phyloP scores from a whole-genome alignment of 306 rosid genomes.

The Cucurbita ficifolia region DNA sequence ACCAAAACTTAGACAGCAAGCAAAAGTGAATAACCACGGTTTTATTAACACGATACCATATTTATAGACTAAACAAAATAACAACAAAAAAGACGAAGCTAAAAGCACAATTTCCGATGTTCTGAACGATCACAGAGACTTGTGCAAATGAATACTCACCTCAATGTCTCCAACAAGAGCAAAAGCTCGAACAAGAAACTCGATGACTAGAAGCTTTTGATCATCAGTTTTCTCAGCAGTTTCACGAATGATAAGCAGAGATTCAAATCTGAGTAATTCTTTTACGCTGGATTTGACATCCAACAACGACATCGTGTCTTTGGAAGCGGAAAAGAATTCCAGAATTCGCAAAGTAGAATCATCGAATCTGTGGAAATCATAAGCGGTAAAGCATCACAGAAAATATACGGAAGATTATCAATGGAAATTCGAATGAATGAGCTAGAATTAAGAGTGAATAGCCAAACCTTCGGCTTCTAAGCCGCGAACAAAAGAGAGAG shows the following conservation, averaged over 20 bases:
- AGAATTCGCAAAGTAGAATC: constrained; percentile 34
- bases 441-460: not conserved
- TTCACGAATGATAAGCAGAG: constrained; percentile 27
- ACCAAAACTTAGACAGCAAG: not conserved
- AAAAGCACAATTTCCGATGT: not conserved
- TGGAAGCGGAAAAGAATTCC: constrained; percentile 33
- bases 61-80: not conserved
- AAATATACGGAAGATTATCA: not conserved
- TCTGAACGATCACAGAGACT: not conserved
- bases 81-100: not conserved
- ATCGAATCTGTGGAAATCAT: constrained; percentile 23
- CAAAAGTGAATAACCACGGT: not conserved
- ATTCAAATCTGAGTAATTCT: constrained; percentile 39
- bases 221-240: constrained; percentile 27
- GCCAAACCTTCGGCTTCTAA: constrained; percentile 2
- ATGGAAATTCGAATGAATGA: not conserved
- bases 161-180: constrained; percentile 57
- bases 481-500: constrained; percentile 2
- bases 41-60: not conserved
- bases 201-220: constrained; percentile 52
- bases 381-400: not conserved
- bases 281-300: constrained; percentile 33
- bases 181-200: constrained; percentile 59
- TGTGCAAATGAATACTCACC: constrained; percentile 15
- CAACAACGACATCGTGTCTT: constrained; percentile 35